phyloP scores from a whole-genome alignment of 2,329 filamentous ascomycete genomes.

The Sclerotinia nivalis region DNA sequence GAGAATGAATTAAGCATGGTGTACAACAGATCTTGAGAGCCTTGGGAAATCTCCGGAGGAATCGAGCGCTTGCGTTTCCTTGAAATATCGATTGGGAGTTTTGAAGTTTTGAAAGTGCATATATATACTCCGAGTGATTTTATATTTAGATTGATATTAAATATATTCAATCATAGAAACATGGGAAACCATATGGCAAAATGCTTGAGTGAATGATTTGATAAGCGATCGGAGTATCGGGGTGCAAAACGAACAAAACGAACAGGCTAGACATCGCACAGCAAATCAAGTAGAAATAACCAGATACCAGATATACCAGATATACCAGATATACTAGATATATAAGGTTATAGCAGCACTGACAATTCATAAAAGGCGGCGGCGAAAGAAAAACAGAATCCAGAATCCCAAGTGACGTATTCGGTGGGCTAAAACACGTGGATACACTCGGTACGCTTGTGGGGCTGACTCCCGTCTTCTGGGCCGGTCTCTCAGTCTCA shows the following conservation, averaged over 20 bases:
- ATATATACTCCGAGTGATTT: neutral
- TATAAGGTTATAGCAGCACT: neutral
- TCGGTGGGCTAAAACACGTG: neutral
- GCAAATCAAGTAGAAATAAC: no score
- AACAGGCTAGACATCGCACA: neutral
- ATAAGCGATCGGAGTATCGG: neutral
- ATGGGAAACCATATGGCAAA: neutral
- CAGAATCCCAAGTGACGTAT: neutral
- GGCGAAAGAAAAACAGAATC: neutral
- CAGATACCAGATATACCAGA: no score
- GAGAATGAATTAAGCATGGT: neutral
- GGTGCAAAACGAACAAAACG: neutral
- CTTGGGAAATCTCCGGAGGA: neutral
- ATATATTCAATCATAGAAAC: neutral
- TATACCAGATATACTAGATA: neutral
- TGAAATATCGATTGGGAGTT: neutral
- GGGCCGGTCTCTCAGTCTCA: slow-evolving; percentile 4
- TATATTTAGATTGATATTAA: neutral
- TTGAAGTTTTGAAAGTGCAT: neutral
- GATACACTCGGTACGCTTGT: slow-evolving; percentile 4
- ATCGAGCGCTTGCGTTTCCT: neutral
- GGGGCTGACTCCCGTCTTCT: slow-evolving; percentile 5
- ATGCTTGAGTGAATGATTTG: neutral
- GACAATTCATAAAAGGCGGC: neutral
- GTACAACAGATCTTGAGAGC: neutral